Evolutionary conservation across 495 filamentous ascomycete genomes (phyloP), one percentile per base, ranked within the genome.

Genomic region (Xeromyces bisporus): DNA sequence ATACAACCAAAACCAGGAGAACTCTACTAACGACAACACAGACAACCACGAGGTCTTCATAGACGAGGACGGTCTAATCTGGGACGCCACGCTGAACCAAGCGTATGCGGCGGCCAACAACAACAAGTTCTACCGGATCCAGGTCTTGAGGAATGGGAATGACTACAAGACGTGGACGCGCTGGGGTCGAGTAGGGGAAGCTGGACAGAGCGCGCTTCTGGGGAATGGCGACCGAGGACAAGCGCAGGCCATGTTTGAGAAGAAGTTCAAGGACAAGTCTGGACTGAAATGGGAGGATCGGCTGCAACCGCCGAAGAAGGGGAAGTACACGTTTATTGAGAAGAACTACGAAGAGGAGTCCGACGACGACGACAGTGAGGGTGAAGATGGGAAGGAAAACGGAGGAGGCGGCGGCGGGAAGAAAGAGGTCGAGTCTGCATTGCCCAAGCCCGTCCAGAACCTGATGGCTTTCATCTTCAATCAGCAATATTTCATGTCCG

Each of bases 391-490:
- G n/a, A 44, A 48, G 3, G 25, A 20, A 9, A 39, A 46, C 29
- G 10, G 15, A 24, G 33, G 40, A 23, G 36, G 37, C 21, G 33
- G 32, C 18, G 28, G 41, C 6, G 28, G 39, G 25, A 48, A 47
- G 18, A 55, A 62, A 3, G 47, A 50, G 6, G 35, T 47, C 0
- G 53, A 71, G 36, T 76, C 67, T 33, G 63, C 58, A n/a, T 53
- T 91, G 5, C 38, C 64, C 0, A 54, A 55, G 8, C 60, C 67
- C 0, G 47, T 79, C 3, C 76, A 84, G 37, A 48, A 64, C 4
- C 56, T 93, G 9, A 75, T 91, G 63, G 43, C 68, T 20, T 66
- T 92, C 34, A 87, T 93, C 36, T 93, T 93, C 64, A 86, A 89
- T 42, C 57, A 67, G 32, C 43, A 74, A 23, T 67, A 73, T 41